Percentiles rank a stretch among this genome's conserved stretches.
Conservation (phyloP, 352 stramenopile genomes). For the Phytophthora lateralis region DNA sequence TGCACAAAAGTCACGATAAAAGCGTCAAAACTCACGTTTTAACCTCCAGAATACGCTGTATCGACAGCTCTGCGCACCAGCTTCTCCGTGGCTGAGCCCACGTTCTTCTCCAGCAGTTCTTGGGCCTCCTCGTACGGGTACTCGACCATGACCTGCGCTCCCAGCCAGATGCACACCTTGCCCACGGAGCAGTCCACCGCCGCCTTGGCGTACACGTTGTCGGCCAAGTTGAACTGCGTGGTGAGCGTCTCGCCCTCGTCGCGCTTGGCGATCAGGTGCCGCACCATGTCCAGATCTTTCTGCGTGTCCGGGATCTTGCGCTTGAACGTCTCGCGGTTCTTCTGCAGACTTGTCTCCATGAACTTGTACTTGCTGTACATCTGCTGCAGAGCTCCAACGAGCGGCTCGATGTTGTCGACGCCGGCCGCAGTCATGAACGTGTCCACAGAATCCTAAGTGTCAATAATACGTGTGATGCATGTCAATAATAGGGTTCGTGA, state of each 20-base stretch:
- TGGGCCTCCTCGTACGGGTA: slow-evolving; percentile 97
- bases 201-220: slow-evolving; percentile 96
- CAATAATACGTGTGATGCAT: no score
- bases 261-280: slow-evolving; percentile 58
- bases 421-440: slow-evolving; percentile 66
- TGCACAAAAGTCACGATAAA: slow-evolving; percentile 20
- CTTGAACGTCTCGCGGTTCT: slow-evolving; percentile 88
- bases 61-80: slow-evolving; percentile 44
- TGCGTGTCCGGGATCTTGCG: slow-evolving; percentile 92
- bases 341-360: slow-evolving; percentile 89
- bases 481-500: not conserved
- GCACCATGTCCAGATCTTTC: slow-evolving; percentile 71
- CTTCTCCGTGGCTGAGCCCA: slow-evolving; percentile 70
- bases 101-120: slow-evolving; percentile 84
- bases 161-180: slow-evolving; percentile 97
- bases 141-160: slow-evolving; percentile 97
- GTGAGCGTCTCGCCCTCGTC: slow-evolving; percentile 82
- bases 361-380: slow-evolving; percentile 93
- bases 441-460: slow-evolving; percentile 69
- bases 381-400: slow-evolving; percentile 83
- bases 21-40: not conserved
- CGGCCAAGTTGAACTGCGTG: slow-evolving; percentile 94
- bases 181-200: slow-evolving; percentile 89
- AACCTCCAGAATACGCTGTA: not conserved
- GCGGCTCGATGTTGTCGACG: slow-evolving; percentile 68